These are phyloP conservation scores for Boletus subcaerulescens DNA, from an alignment of 768 basidiomycete species.

Conservation along the genomic window DNA sequence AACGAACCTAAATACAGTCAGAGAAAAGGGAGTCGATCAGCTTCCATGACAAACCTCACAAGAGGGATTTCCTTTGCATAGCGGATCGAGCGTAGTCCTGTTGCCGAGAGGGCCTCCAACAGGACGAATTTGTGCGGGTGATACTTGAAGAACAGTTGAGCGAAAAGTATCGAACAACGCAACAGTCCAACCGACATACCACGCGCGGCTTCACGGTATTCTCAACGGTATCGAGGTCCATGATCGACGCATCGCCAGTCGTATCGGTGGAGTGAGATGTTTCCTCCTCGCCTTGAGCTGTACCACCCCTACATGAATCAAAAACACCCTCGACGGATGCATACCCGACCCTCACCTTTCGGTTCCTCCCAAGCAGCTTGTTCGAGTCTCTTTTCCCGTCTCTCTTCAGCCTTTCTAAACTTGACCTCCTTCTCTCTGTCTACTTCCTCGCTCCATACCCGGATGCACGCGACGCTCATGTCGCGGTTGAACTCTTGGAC, in stretches of 20 bases:
- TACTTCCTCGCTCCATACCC: conserved; percentile 78
- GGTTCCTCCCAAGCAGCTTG: conserved; percentile 41
- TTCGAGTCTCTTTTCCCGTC: conserved; percentile 37
- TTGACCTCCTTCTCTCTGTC: conserved; percentile 59
- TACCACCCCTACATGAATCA: not conserved
- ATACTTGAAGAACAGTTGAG: conserved; percentile 35
- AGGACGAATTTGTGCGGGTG: conserved; percentile 68
- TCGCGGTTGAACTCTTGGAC: conserved; percentile 99
- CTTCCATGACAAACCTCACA: conserved; percentile 58
- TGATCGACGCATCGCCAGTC: not conserved
- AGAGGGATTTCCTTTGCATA: conserved; percentile 97
- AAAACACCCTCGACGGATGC: not conserved
- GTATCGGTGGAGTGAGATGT: not conserved
- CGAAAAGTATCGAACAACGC: not conserved
- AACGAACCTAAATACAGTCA: conserved; percentile 68
- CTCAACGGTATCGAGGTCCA: conserved; percentile 1
- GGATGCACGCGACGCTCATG: conserved; percentile 85
- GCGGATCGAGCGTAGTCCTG: conserved; percentile 91
- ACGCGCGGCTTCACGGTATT: conserved; percentile 15
- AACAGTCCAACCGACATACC: conserved; percentile 16
- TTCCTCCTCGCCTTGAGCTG: conserved; percentile 2
- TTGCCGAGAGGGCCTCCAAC: conserved; percentile 93
- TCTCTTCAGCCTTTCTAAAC: conserved; percentile 55
- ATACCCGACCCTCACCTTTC: conserved; percentile 37
- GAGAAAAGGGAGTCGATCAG: conserved; percentile 3